Conservation (phyloP, 176 grass and related monocot genomes). For the Aegilops longissima region DNA sequence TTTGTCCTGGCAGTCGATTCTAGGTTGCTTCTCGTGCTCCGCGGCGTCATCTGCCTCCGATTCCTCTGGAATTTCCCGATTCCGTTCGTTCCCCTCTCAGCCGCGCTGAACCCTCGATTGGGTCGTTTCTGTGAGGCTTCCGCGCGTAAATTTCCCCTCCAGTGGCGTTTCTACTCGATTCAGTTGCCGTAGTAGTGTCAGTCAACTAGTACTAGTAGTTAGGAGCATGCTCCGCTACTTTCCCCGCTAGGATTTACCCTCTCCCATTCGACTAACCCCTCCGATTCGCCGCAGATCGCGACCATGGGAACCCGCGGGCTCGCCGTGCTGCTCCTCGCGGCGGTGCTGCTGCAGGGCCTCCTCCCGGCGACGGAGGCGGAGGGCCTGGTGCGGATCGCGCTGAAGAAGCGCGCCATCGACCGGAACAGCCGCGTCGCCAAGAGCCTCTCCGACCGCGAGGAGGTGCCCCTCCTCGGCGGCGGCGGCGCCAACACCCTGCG, state of each 20-base stretch:
- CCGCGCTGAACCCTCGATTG: not conserved
- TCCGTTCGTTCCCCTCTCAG: not conserved
- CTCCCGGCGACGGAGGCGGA: conserved; percentile 43
- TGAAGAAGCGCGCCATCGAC: conserved; percentile 65
- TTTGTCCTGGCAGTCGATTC: not conserved
- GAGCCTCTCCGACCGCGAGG: conserved; percentile 41
- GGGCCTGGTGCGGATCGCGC: conserved; percentile 57
- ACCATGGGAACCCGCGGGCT: conserved; percentile 55
- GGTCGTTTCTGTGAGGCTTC: not conserved
- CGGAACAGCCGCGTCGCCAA: conserved; percentile 44
- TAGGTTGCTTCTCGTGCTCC: not conserved
- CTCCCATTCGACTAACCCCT: not conserved
- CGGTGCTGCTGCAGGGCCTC: conserved; percentile 45
- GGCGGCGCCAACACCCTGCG: conserved; percentile 15
- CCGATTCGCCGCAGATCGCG: conserved; percentile 33
- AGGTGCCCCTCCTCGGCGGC: not conserved
- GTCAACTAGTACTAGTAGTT: not conserved
- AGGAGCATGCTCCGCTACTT: not conserved
- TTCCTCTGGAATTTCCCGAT: not conserved
- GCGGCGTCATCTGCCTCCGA: not conserved
- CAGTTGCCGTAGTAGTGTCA: not conserved
- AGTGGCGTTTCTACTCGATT: not conserved
- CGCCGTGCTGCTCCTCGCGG: conserved; percentile 38
- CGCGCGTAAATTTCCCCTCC: too few relatives aligned
- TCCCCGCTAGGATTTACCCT: not conserved